Conservation (phyloP, 495 filamentous ascomycete species). For the Trichoderma parareesei region DNA sequence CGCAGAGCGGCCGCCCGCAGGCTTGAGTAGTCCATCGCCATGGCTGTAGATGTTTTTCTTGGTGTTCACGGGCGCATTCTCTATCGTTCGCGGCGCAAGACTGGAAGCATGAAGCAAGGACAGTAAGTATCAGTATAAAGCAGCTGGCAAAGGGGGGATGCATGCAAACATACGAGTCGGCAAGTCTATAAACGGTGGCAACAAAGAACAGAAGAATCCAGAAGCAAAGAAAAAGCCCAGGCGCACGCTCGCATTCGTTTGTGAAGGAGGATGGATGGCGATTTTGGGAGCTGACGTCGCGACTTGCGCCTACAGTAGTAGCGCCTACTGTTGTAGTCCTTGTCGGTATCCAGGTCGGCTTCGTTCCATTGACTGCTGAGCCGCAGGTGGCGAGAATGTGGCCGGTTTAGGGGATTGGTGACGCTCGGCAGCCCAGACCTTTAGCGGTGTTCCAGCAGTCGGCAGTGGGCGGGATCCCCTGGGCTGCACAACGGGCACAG, state of each 20-base stretch:
- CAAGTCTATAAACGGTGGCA: neutral
- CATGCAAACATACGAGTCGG: no score
- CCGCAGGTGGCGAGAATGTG: no score
- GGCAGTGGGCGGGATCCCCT: no score
- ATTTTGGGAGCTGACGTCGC: neutral
- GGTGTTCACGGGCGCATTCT: neutral
- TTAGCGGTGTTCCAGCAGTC: no score
- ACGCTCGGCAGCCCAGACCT: no score
- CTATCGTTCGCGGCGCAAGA: neutral
- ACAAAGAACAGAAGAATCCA: neutral
- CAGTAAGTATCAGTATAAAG: neutral
- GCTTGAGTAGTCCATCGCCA: constrained; percentile 63
- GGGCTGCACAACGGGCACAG: no score
- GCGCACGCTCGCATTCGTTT: neutral
- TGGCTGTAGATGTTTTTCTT: neutral
- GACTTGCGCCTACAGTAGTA: neutral
- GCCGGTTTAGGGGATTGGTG: no score
- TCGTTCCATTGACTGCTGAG: no score
- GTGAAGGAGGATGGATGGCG: neutral
- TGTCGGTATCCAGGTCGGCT: no score
- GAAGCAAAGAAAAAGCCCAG: neutral
- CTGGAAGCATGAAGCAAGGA: neutral
- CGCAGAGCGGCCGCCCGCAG: constrained; percentile 80
- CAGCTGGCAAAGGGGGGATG: no score
- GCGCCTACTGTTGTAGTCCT: no score